Evolutionary conservation across 495 filamentous ascomycete genomes (phyloP), one percentile per base, ranked within the genome.

Genomic region (Trichoderma orchidacearum): DNA sequence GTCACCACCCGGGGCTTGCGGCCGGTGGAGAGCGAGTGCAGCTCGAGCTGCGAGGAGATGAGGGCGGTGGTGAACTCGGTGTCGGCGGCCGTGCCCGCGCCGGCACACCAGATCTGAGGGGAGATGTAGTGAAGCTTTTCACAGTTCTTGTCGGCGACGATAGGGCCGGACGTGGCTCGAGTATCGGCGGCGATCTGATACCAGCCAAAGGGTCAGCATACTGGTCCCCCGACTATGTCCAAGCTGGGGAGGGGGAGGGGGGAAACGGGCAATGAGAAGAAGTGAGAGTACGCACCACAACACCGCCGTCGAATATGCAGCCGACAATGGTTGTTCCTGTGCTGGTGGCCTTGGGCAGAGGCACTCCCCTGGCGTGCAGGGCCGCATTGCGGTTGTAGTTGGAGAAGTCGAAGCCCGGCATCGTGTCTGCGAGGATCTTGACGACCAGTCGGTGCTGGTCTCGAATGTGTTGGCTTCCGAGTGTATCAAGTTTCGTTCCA

Each of bases 101-200:
- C 94, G 13, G 94, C 94, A 76, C 94, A 99, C 94, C 93, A 99
- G 76, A 99, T 99, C 72, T 96, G 90, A 56, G 94, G 90, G 11
- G 93, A 78, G 71, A 97, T 99, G 79, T 94, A 99, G 75, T 99
- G 94, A 53, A 99, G 83, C 78, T 99, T 99, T 74, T 99, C 89
- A 74, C 94, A 99, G 83, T 99, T 99, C 88, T 99, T 99, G 83
- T 99, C 94, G 67, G 94, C 94, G 64, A 99, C 94, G 70, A 99
- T 99, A 36, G 91, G 89, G 18, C 94, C 94, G 60, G 87, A 91
- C 36, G 94, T 99, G 55, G 94, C 94, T 83, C 94, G 82, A 62
- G 94, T 99, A 76, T 97, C 94, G 76, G 91, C 90, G 59, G 90
- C 90, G 73, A 95, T 95, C 85, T 89, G 66, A n/a, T n/a, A n/a